These are phyloP conservation scores for Torulaspora microellipsoides DNA, from an alignment of 805 yeast species.

Conservation along the genomic window DNA sequence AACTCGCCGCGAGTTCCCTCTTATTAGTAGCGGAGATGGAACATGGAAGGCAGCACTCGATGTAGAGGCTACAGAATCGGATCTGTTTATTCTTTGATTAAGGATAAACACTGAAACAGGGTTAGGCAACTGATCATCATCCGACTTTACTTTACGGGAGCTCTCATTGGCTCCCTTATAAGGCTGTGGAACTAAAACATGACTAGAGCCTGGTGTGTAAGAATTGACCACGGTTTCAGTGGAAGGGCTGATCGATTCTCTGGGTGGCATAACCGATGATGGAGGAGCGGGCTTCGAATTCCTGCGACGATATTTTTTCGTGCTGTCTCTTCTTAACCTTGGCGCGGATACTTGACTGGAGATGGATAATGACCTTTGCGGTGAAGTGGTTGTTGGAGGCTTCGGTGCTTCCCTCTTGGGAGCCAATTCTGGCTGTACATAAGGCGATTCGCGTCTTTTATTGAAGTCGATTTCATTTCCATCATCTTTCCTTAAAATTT, in stretches of 20 bases:
- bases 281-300: slow-evolving; percentile 24
- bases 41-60: slow-evolving; percentile 18
- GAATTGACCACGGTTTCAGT: slow-evolving; percentile 32
- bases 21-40: slow-evolving; percentile 27
- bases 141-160: slow-evolving; percentile 10
- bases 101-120: slow-evolving; percentile 13
- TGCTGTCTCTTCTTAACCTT: slow-evolving; percentile 17
- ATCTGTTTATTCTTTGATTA: slow-evolving; percentile 21
- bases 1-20: slow-evolving; percentile 32
- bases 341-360: slow-evolving; percentile 15
- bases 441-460: slow-evolving; percentile 72
- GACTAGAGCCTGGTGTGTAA: slow-evolving; percentile 42
- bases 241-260: slow-evolving; percentile 12
- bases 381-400: slow-evolving; percentile 44
- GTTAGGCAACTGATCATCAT: slow-evolving; percentile 10
- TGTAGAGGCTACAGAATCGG: slow-evolving; percentile 20
- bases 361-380: slow-evolving; percentile 17
- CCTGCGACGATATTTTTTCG: slow-evolving; percentile 10
- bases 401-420: slow-evolving; percentile 73
- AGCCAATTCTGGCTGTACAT: slow-evolving; percentile 50
- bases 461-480: slow-evolving; percentile 77
- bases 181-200: slow-evolving; percentile 41
- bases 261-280: slow-evolving; percentile 2
- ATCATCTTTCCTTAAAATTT: slow-evolving; percentile 60
- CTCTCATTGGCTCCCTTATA: slow-evolving; percentile 31